Base-by-base conservation (phyloP, 176 grass and related monocot genomes). In the Poa annua region DNA sequence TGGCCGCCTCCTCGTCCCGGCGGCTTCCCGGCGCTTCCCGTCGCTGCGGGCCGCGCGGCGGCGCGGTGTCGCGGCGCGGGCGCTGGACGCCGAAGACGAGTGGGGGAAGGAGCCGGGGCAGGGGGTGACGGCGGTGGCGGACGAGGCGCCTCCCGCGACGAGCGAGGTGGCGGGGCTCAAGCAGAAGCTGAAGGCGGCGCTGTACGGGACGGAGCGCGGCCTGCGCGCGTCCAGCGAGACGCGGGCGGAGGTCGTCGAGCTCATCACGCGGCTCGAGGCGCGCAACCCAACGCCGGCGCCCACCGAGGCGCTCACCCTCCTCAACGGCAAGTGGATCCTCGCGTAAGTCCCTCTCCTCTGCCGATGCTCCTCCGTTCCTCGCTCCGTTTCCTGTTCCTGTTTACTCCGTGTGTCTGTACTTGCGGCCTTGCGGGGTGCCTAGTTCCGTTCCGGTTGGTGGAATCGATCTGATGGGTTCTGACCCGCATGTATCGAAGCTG, bases 321-420 rank as follows among this genome's bases (percentile, higher is more conserved):
- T 98, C 68, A 85, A 96, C 89, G 96, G 93, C 52, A 98, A 93
- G 66, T 95, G 96, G 96, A 98, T 98, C 76, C 91, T 98, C 65
- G 89, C 83, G 96, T 98, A 95, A 80, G 89, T 16, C 71, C 2
- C 2, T 29, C 29, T 29, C 29, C 12, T 32, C 49, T 8, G 20
- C 33, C 4, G 14, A 9, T 39, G 3, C 13, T 60, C 11, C 52
- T 33, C 11, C 44, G 36, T 47, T 81, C 34, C 35, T 57, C 15
- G 3, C 41, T 17, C 5, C 25, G 8, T 73, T 85, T 17, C 11
- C 3, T 20, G 11, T 38, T 2, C 33, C 11, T 33, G 26, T 34
- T 34, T 80, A 38, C 7, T 11, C 41, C 10, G 4, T 56, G 41
- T 35, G 42, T 38, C 25, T 68, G n/a, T 41, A 9, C 2, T n/a